Base-by-base conservation (phyloP, 2,329 filamentous ascomycete genomes). In the Paecilomyces niveus region DNA sequence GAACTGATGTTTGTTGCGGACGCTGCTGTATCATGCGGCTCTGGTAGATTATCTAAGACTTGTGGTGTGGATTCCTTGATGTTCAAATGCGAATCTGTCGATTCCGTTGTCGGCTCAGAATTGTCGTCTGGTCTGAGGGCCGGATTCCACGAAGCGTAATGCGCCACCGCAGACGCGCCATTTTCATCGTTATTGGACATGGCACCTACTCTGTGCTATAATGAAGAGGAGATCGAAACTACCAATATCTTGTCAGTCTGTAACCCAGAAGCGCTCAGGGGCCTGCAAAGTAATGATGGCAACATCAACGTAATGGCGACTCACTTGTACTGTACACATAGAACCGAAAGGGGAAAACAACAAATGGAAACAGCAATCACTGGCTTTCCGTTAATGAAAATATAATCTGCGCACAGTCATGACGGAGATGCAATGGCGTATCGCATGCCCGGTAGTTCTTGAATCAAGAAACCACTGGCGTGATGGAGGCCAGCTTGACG, bases 81-180 rank as follows among this genome's bases (percentile, higher is more conserved):
- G 35, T 61, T 57, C n/a, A 61, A 54, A 39, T 62, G 56, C 54
- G 63, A 57, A 33, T 57, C 54, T 59, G 63, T 61, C 39, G 64
- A 53, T 52, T 61, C 57, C 31, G 62, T 60, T 50, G 61, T 55
- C 56, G 57, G 55, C 18, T 62, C 32, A 52, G 55, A 35, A 50
- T 63, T 60, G 56, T 67, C 58, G 50, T 83, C 76, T 39, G 78
- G 76, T 66, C 80, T 73, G 60, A 82, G 69, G 21, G 83, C 82
- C 52, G 83, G 82, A 74, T 85, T 81, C 83, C 83, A 85, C 21
- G 78, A 77, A 57, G 76, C 67, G 11, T 64, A 54, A 54, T 64
- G 60, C 57, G 55, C 32, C 51, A 59, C 54, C 31, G 58, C 54
- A 53, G 54, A 35, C 56, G 49, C 53, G 51, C 57, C 33, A 58